Evolutionary conservation across 2,329 filamentous ascomycete genomes (phyloP), one percentile per base, ranked within the genome.

Genomic region (Venturia asperata): DNA sequence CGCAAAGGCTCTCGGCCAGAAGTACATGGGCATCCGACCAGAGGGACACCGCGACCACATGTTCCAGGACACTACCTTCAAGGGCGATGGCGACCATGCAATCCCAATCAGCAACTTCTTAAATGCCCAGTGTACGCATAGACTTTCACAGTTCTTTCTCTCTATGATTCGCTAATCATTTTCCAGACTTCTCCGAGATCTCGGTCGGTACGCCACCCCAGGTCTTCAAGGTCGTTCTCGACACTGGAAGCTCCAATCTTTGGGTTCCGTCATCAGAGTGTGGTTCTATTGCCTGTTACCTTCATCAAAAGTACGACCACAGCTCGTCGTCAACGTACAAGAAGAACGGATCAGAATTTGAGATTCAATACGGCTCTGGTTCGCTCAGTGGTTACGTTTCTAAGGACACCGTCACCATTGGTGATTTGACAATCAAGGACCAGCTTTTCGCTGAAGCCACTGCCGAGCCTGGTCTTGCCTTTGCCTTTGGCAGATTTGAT

Each of bases 401-500:
- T 67, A 85, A 92, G 76, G 94, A 99, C 76, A 85, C 82, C 55
- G 79, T 99, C 71, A 83, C 82, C 71, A 97, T 99, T 71, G 94
- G 94, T 70, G 92, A 97, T 77, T 77, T 99, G 72, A 87, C 85
- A 74, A 85, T 99, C 77, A 87, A 96, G 83, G 79, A 88, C 71
- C 94, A 97, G 79, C 87, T 94, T 77, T 99, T 99, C 72, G 95
- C 93, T 69, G 94, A 99, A 82, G 94, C 93, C 42, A 97, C 93
- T 64, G 89, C 84, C 72, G 94, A 99, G 83, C 94, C 94, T 69
- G 95, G 95, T 68, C 85, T 99, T 73, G 94, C 94, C 65, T 99
- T 99, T 75, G 94, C 94, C 74, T 99, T 99, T 74, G 94, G 94
- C 74, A 87, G 91, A 71, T 99, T 99, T 74, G 94, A 99, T 74